These are phyloP conservation scores for Fonsecaea pedrosoi DNA, from an alignment of 2,329 filamentous ascomycete genomes.

Conservation along the genomic window DNA sequence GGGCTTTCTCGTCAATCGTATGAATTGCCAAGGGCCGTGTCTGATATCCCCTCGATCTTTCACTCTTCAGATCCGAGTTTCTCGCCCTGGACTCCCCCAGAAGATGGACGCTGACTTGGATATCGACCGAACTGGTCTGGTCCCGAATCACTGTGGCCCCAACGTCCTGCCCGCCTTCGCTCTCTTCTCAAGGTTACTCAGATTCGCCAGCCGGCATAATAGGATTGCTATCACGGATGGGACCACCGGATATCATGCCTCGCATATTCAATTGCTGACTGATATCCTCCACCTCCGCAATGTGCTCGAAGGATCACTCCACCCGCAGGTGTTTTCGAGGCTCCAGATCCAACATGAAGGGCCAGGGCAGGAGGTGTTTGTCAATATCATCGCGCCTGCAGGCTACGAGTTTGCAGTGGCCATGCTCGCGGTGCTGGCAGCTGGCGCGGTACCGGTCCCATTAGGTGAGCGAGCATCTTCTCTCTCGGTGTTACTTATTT, in stretches of 20 bases:
- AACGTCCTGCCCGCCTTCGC: conserved; percentile 2
- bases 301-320: background rate
- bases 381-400: conserved; percentile 43
- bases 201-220: conserved; percentile 39
- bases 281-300: conserved; percentile 53
- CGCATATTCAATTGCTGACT: conserved; percentile 52
- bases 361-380: conserved; percentile 46
- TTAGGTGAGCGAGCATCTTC: conserved; percentile 29
- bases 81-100: too few species aligned
- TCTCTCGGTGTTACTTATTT: too few species aligned
- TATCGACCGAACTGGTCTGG: too few species aligned
- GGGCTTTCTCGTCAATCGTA: too few species aligned
- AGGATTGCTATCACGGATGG: conserved; percentile 41
- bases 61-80: too few species aligned
- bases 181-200: conserved; percentile 8
- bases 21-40: too few species aligned
- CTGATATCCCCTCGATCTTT: too few species aligned
- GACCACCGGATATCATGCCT: conserved; percentile 41
- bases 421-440: conserved; percentile 43
- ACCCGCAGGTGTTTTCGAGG: conserved; percentile 41
- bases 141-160: background rate
- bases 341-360: conserved; percentile 43
- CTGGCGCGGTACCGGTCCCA: conserved; percentile 47
- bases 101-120: too few species aligned
- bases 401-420: conserved; percentile 46